Percentiles rank a stretch among this genome's conserved stretches.
Conservation (phyloP, 139 green algal genomes). For the Picochlorum sp. region DNA sequence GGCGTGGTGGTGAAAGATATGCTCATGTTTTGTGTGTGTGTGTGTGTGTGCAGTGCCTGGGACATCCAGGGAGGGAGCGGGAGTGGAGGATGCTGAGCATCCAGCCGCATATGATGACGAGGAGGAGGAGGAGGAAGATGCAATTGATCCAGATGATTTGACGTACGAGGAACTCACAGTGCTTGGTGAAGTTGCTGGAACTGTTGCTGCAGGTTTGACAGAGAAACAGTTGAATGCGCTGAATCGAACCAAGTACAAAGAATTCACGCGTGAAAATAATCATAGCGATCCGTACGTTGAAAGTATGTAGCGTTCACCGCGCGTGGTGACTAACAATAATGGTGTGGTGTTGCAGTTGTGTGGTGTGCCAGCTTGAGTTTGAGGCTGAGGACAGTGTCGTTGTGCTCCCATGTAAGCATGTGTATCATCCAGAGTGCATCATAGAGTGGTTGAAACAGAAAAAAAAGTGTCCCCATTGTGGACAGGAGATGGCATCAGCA, state of each 20-base stretch:
- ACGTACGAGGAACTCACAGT: constrained; percentile 37
- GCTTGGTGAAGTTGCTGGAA: constrained; percentile 37
- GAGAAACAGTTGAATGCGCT: constrained; percentile 14
- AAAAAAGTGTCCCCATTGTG: constrained; percentile 27
- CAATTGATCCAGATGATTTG: constrained; percentile 30
- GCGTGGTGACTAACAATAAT: background rate
- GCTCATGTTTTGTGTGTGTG: no score
- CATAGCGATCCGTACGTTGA: constrained; percentile 8
- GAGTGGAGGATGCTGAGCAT: no score
- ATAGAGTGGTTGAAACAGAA: constrained; percentile 38
- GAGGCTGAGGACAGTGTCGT: constrained; percentile 26
- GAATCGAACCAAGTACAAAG: constrained; percentile 10
- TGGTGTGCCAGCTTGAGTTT: constrained; percentile 37
- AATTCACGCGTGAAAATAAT: background rate
- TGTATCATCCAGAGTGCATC: constrained; percentile 36
- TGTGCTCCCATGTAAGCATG: constrained; percentile 35
- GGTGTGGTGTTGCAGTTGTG: constrained; percentile 11
- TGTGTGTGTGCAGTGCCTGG: no score
- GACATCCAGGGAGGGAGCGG: no score
- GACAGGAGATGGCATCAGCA: background rate
- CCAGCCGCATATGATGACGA: background rate
- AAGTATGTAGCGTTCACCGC: background rate
- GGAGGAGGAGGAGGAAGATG: background rate
- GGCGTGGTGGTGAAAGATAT: background rate
- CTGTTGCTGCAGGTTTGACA: constrained; percentile 20